Evolutionary conservation across 441 rosid genomes (phyloP).

Genomic region (Iberis amara): DNA sequence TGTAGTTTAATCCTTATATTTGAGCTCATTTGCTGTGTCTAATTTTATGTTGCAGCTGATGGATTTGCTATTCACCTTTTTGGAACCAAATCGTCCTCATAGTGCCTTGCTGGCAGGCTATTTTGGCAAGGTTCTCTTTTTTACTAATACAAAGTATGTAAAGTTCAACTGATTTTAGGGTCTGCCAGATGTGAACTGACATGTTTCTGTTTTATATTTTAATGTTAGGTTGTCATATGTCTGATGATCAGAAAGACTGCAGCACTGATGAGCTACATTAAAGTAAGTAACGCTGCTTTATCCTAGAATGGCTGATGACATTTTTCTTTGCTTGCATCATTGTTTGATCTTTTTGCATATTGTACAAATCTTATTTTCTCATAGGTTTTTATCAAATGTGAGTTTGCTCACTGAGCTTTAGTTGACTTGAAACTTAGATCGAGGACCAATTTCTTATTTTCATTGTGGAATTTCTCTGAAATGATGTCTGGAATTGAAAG

Average conservation of each 20-base stretch:
- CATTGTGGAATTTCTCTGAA: conserved; percentile 4
- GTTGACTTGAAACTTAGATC: conserved; percentile 8
- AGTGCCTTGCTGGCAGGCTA: conserved; percentile 93
- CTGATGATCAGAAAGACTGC: conserved; percentile 88
- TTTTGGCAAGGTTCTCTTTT: conserved; percentile 72
- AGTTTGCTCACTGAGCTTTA: conserved; percentile 4
- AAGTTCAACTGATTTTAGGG: conserved; percentile 3
- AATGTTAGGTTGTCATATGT: conserved; percentile 73
- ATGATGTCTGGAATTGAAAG: neutral
- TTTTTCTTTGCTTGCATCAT: neutral
- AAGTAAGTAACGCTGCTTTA: conserved; percentile 47
- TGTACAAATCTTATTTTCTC: conserved; percentile 10
- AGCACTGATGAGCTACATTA: conserved; percentile 78
- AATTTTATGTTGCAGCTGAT: conserved; percentile 51
- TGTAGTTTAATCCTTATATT: neutral
- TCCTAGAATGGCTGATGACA: neutral
- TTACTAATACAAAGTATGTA: conserved; percentile 4
- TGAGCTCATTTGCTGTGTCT: conserved; percentile 9
- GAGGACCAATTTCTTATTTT: neutral
- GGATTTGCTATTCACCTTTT: conserved; percentile 85
- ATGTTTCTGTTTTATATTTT: conserved; percentile 16
- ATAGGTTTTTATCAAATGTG: neutral
- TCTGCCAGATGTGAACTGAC: conserved; percentile 14
- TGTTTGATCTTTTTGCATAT: neutral
- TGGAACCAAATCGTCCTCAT: conserved; percentile 84